Evolutionary conservation across 192 early-diverging fungal species (phyloP).

Genomic region (Umbelopsis isabellina): DNA sequence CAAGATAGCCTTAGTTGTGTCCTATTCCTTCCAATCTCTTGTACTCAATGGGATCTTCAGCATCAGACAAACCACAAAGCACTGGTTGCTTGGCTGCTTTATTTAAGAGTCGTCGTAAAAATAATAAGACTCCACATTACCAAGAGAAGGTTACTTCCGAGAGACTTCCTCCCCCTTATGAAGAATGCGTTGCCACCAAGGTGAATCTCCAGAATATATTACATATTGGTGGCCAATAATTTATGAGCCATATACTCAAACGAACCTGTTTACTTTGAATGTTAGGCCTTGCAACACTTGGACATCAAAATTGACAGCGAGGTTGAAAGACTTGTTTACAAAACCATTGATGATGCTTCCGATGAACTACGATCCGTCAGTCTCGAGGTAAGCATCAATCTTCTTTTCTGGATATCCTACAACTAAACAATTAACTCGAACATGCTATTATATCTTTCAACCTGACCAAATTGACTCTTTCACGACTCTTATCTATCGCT

Average conservation of each 20-base stretch:
- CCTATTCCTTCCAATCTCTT: not conserved
- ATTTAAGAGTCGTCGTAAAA: not conserved
- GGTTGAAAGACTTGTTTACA: slow-evolving; percentile 25
- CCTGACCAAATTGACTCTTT: no score
- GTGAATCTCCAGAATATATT: not conserved
- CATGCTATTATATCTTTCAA: no score
- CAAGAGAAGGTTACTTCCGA: not conserved
- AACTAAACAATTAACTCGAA: no score
- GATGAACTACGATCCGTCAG: slow-evolving; percentile 35
- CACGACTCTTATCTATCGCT: no score
- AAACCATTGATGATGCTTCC: slow-evolving; percentile 22
- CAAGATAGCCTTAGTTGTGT: no score
- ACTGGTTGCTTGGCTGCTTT: slow-evolving; percentile 11
- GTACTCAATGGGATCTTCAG: slow-evolving; percentile 1
- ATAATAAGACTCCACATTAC: not conserved
- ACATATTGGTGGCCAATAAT: not conserved
- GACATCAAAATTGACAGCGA: slow-evolving; percentile 32
- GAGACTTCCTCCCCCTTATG: slow-evolving; percentile 36
- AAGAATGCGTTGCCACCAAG: slow-evolving; percentile 33
- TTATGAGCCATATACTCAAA: not conserved
- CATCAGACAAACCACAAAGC: slow-evolving; percentile 6
- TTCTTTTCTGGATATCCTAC: not conserved
- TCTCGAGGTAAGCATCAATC: slow-evolving; percentile 27
- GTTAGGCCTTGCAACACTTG: slow-evolving; percentile 30
- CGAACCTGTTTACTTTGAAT: not conserved